A percentile compares a stretch with the other conserved stretches of the same genome.
Conservation (phyloP, 1,284 basidiomycete species). For the Thelephora terrestris region DNA sequence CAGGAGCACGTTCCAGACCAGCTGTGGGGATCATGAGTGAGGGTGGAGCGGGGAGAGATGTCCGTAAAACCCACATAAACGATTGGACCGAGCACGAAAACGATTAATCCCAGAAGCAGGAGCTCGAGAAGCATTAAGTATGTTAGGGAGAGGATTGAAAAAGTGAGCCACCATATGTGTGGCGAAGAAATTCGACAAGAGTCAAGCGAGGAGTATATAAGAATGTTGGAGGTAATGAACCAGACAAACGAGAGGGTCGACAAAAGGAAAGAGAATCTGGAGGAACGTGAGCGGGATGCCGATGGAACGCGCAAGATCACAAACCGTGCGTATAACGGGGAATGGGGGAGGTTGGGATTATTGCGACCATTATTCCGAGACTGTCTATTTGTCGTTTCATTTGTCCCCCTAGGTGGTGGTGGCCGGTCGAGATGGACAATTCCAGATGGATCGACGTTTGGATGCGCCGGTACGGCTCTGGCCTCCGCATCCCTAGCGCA, state of each 20-base stretch:
- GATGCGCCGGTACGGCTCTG: slow-evolving; percentile 2
- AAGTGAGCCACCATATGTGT: slow-evolving; percentile 75
- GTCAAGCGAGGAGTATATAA: slow-evolving; percentile 63
- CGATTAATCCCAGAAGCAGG: slow-evolving; percentile 55
- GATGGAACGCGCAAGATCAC: slow-evolving; percentile 13
- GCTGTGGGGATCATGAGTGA: slow-evolving; percentile 28
- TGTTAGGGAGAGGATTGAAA: slow-evolving; percentile 68
- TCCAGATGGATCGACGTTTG: background rate
- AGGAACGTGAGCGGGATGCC: background rate
- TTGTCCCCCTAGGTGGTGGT: background rate
- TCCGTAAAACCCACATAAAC: slow-evolving; percentile 41
- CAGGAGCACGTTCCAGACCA: slow-evolving; percentile 66
- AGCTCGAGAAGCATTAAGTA: slow-evolving; percentile 70
- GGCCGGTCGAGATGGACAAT: background rate
- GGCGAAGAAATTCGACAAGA: slow-evolving; percentile 62
- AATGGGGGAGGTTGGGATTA: slow-evolving; percentile 6
- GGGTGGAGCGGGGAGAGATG: slow-evolving; percentile 20
- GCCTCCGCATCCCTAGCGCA: slow-evolving; percentile 1
- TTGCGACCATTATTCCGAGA: background rate
- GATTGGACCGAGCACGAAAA: slow-evolving; percentile 68
- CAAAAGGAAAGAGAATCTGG: slow-evolving; percentile 50
- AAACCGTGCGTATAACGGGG: slow-evolving; percentile 25
- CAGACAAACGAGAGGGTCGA: slow-evolving; percentile 64
- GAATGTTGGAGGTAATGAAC: slow-evolving; percentile 70
- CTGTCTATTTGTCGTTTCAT: background rate